Percentiles rank a stretch among this genome's conserved stretches.
Conservation (phyloP, 441 rosid genomes). For the Populus hybrid region DNA sequence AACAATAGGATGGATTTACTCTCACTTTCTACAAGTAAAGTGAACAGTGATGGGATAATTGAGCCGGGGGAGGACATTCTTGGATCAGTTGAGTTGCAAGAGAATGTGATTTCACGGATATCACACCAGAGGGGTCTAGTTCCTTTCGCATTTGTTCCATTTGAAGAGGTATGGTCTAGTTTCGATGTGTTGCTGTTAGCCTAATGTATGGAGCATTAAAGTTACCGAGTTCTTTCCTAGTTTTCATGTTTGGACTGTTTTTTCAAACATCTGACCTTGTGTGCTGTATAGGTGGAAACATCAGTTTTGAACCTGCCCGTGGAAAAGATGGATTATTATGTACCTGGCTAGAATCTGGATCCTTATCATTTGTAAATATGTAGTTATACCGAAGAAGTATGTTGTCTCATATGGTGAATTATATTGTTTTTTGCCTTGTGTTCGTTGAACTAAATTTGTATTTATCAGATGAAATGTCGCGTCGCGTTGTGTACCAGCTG, state of each 20-base stretch:
- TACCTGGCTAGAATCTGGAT: constrained; percentile 53
- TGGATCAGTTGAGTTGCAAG: constrained; percentile 70
- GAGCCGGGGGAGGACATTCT: constrained; percentile 68
- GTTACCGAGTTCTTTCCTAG: background rate
- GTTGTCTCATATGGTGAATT: background rate
- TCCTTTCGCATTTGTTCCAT: constrained; percentile 83
- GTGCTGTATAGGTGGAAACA: constrained; percentile 55
- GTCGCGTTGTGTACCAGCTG: background rate
- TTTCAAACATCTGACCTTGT: background rate
- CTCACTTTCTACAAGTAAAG: constrained; percentile 82
- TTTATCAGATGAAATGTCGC: background rate
- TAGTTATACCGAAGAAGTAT: background rate
- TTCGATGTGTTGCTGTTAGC: background rate
- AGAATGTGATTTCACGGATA: constrained; percentile 64
- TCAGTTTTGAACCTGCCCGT: constrained; percentile 82
- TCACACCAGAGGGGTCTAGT: constrained; percentile 87
- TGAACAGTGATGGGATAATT: constrained; percentile 49
- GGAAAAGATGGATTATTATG: constrained; percentile 92
- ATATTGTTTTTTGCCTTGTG: background rate
- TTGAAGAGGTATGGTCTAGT: constrained; percentile 60
- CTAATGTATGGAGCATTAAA: background rate
- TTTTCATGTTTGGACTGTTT: background rate
- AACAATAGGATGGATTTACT: constrained; percentile 87
- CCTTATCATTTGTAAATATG: constrained; percentile 19
- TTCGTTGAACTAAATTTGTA: background rate